Base-by-base conservation (phyloP, 257 asterid species). In the Cruciata laevipes region DNA sequence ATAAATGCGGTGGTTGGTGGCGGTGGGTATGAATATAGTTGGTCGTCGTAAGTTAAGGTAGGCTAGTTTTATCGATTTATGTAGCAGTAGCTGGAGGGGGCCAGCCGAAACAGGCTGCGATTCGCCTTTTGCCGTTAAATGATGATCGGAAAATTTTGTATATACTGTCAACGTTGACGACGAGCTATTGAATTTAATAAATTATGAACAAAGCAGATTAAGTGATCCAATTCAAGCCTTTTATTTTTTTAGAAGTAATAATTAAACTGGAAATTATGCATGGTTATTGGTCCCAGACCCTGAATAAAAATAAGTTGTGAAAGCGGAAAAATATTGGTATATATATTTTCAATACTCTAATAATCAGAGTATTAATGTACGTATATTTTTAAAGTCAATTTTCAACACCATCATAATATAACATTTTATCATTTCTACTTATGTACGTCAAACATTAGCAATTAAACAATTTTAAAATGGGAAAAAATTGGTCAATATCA, bases 1-100 rank as follows among this genome's bases (percentile, higher is more conserved):
- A 10, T 32, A 0, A 66, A 33, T 49, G 60, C 60, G 60, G 60
- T 3, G 27, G 60, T 21, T 11, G 73, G 73, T n/a, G 67, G 73
- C 20, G 27, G 14, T 53, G 60, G 27, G 27, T 53, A 53, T 21
- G 60, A 53, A 20, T 25, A n/a, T 17, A 27, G 25, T 33, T 35
- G 66, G 66, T n/a, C 25, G 37, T 61, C 44, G 21, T 33, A 18
- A 62, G 9, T 5, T 33, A 32, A 33, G 24, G 65, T 31, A 47
- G 55, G n/a, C 16, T 47, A 47, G 55, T 17, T 47, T 47, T 4
- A 7, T 47, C 55, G 20, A 47, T 14, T 47, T 6, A 0, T 47
- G 21, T 47, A 47, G 55, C 3, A 17, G 55, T 47, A 47, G 55
- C n/a, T 47, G 55, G 55, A 4, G 20, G 20, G 8, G 55, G 11